Base-by-base conservation (phyloP, 2,329 filamentous ascomycete genomes). In the Acarospora socialis region DNA sequence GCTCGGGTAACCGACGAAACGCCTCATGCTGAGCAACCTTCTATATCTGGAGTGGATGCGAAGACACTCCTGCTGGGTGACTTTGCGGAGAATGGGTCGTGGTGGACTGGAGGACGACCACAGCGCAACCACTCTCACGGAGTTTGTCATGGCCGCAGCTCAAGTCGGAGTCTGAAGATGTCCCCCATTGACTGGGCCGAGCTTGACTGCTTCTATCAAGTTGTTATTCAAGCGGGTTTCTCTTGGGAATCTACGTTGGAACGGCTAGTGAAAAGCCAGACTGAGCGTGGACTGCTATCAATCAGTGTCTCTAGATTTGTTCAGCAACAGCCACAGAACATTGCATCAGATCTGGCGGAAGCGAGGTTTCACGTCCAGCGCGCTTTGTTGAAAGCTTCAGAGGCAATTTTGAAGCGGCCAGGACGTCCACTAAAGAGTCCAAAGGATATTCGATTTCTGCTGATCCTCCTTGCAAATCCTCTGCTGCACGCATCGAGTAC, bases 391-490 rank as follows among this genome's bases (percentile, higher is more conserved):
- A 92, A 86, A 52, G 74, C 76, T 7, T 80, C 73, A 0, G 86
- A 93, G 51, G 74, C 69, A 43, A 55, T 92, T 5, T 61, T 93
- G 13, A 92, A 86, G 52, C 70, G 83, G 12, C 84, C 86, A 0
- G 74, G 81, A 1, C 69, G 76, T 19, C 70, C 70, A 4, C 52
- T 93, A 30, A 68, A 63, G 28, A 69, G 72, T 16, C 72, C 80
- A 0, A 69, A 76, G 38, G 74, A 92, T 44, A 60, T 80, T 22
- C 69, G 84, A 4, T 90, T 87, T 50, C 59, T 93, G 12, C 60
- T 93, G 10, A 73, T 93, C 19, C 60, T 92, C 15, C 54, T 90
- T 21, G 72, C 73, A 12, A 93, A 92, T 50, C 86, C 86, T 4
- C 61, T 87, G 3, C 53, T 94, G 6, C 69, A 77, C 39, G 58